Evolutionary conservation across 2,329 filamentous ascomycete genomes (phyloP).

Genomic region (Bipolaris zeicola): DNA sequence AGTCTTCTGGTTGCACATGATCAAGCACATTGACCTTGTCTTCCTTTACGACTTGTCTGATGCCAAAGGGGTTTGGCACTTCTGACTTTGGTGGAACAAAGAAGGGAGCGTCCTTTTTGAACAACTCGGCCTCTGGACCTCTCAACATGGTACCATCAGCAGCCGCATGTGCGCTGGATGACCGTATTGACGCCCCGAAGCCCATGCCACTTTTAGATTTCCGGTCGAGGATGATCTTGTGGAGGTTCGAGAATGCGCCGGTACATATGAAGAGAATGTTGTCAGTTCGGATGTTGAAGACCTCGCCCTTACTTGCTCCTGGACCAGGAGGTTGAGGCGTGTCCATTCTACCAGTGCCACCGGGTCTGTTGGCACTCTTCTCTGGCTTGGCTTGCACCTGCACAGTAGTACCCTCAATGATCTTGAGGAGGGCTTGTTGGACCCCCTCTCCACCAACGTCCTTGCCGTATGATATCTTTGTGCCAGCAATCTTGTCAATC

Average conservation of each 20-base stretch:
- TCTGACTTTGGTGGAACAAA: slow-evolving; percentile 50
- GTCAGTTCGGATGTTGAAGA: slow-evolving; percentile 82
- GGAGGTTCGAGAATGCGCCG: slow-evolving; percentile 90
- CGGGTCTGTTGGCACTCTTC: slow-evolving; percentile 53
- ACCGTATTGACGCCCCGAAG: slow-evolving; percentile 82
- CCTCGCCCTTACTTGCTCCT: slow-evolving; percentile 58
- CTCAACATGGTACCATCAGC: slow-evolving; percentile 63
- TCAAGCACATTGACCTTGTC: slow-evolving; percentile 65
- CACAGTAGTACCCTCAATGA: slow-evolving; percentile 93
- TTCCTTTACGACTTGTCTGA: slow-evolving; percentile 25
- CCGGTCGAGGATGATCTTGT: slow-evolving; percentile 85
- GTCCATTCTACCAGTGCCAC: slow-evolving; percentile 31
- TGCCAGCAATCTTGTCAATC: slow-evolving; percentile 93
- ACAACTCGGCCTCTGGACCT: slow-evolving; percentile 62
- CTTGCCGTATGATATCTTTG: slow-evolving; percentile 84
- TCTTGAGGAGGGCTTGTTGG: slow-evolving; percentile 92
- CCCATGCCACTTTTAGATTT: slow-evolving; percentile 86
- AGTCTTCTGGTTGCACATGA: slow-evolving; percentile 73
- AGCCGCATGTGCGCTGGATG: slow-evolving; percentile 55
- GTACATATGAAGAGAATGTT: slow-evolving; percentile 98
- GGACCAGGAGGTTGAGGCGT: slow-evolving; percentile 25
- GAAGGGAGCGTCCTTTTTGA: slow-evolving; percentile 64
- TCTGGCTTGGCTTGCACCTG: slow-evolving; percentile 88
- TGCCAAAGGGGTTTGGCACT: slow-evolving; percentile 30
- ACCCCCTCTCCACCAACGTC: slow-evolving; percentile 97